Evolutionary conservation across 176 grass and related monocot genomes (phyloP).

Genomic region (Lolium multiflorum): DNA sequence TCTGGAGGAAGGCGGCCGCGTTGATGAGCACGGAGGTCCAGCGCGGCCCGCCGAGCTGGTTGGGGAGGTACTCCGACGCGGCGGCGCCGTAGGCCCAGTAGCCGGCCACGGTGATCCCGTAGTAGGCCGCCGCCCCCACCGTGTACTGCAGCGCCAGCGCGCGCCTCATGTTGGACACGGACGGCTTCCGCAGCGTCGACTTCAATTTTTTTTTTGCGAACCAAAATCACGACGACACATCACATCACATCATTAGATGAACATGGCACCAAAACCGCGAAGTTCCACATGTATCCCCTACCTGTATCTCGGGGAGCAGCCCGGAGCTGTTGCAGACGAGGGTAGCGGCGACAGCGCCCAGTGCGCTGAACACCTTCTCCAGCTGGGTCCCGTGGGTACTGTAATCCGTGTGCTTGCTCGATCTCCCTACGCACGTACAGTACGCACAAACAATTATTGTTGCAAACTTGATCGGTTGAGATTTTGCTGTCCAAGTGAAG

Average conservation of each 20-base stretch:
- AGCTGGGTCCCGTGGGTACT: conserved; percentile 45
- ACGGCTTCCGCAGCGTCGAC: conserved; percentile 78
- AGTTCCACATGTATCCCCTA: neutral
- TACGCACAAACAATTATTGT: neutral
- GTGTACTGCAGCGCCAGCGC: conserved; percentile 78
- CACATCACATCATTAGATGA: neutral
- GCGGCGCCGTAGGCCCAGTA: conserved; percentile 92
- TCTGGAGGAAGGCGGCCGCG: conserved; percentile 78
- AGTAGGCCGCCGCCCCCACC: conserved; percentile 57
- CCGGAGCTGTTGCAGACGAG: conserved; percentile 93
- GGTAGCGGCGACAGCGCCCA: conserved; percentile 78
- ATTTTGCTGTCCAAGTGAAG: neutral
- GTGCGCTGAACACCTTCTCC: conserved; percentile 70
- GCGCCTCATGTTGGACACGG: conserved; percentile 61
- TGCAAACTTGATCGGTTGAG: neutral
- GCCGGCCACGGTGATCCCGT: conserved; percentile 78
- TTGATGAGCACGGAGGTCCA: conserved; percentile 86
- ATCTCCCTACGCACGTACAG: conserved; percentile 37
- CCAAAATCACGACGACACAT: neutral
- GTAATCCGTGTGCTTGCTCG: conserved; percentile 54
- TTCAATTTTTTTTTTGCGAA: neutral
- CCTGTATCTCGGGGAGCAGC: conserved; percentile 87
- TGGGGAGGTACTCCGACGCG: conserved; percentile 76
- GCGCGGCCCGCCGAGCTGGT: conserved; percentile 64
- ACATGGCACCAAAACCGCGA: neutral